Percentiles rank a stretch among this genome's conserved stretches.
These are phyloP conservation scores for Colletotrichum sp. DNA, from an alignment of 2,329 filamentous ascomycete species.

Conservation along the genomic window DNA sequence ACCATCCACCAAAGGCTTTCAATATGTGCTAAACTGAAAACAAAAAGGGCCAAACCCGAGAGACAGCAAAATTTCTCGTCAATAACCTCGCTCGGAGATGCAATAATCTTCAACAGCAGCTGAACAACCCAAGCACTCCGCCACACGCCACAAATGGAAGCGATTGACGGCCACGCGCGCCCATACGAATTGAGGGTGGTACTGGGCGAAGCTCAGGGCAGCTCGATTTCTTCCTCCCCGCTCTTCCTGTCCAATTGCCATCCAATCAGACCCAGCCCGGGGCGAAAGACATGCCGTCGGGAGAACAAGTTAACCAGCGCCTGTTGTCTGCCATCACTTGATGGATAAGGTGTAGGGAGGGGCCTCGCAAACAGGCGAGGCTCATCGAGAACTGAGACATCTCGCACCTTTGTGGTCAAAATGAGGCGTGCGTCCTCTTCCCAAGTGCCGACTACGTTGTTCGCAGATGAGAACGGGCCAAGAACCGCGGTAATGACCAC, in stretches of 20 bases:
- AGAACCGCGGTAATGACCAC: neutral
- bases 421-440: neutral
- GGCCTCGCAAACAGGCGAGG: neutral
- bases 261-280: neutral
- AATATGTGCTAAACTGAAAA: neutral
- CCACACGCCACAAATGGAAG: neutral
- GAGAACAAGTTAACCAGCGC: neutral
- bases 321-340: neutral
- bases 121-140: neutral
- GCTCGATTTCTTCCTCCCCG: neutral
- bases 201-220: neutral
- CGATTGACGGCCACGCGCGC: neutral
- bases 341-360: neutral
- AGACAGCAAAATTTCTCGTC: neutral
- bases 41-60: neutral
- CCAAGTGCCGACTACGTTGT: neutral
- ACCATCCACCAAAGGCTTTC: neutral
- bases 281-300: neutral
- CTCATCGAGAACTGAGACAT: neutral
- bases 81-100: neutral
- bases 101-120: neutral
- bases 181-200: neutral
- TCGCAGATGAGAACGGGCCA: neutral
- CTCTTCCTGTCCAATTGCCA: neutral
- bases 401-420: neutral